A percentile compares a stretch with the other conserved stretches of the same genome.
Conservation (phyloP, 2,329 filamentous ascomycete genomes). For the Fusarium albosuccineum region DNA sequence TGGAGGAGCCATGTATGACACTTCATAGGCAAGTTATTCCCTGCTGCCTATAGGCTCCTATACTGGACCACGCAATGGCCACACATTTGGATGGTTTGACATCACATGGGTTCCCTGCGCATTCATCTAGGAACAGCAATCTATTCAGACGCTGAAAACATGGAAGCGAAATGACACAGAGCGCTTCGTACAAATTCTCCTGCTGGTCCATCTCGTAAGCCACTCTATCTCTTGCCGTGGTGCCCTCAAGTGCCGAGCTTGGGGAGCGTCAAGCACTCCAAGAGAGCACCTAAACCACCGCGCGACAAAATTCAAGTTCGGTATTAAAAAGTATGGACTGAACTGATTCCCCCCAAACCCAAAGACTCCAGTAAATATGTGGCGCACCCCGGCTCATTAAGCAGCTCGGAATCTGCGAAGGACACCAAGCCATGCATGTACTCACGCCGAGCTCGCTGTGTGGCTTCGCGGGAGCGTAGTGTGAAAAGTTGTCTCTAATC, state of each 20-base stretch:
- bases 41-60: too few species aligned
- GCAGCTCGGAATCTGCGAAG: slow-evolving; percentile 44
- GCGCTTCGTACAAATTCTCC: slow-evolving; percentile 44
- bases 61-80: too few species aligned
- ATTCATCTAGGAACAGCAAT: slow-evolving; percentile 43
- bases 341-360: slow-evolving; percentile 55
- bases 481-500: slow-evolving; percentile 36
- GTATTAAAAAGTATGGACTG: slow-evolving; percentile 54
- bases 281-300: slow-evolving; percentile 37
- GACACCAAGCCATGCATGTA: slow-evolving; percentile 46
- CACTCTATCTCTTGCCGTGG: slow-evolving; percentile 37
- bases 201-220: slow-evolving; percentile 37
- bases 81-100: neutral
- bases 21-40: too few species aligned
- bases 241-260: slow-evolving; percentile 37
- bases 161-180: slow-evolving; percentile 44
- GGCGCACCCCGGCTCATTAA: slow-evolving; percentile 48
- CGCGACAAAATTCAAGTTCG: slow-evolving; percentile 49
- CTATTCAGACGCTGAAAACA: slow-evolving; percentile 46
- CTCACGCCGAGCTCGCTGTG: slow-evolving; percentile 41
- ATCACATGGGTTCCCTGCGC: slow-evolving; percentile 12
- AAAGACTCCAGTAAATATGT: slow-evolving; percentile 58
- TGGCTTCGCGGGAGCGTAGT: slow-evolving; percentile 40
- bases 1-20: too few species aligned
- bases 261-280: slow-evolving; percentile 32